Percentiles rank a stretch among this genome's conserved stretches.
These are phyloP conservation scores for Ploettnerulaceae sp. DNA, from an alignment of 2,329 filamentous ascomycete species.

Conservation along the genomic window DNA sequence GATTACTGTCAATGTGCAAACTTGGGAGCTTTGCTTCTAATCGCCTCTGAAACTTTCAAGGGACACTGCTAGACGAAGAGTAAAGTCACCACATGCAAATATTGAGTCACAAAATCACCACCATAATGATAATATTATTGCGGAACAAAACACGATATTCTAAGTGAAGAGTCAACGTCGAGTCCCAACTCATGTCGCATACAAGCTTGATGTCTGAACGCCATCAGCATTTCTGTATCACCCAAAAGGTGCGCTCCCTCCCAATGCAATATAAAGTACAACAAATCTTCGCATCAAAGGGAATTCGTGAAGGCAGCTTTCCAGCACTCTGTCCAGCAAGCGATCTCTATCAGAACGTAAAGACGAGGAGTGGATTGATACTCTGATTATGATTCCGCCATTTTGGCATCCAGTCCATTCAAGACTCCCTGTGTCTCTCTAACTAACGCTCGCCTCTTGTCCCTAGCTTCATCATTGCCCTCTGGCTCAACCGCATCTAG, in stretches of 20 bases:
- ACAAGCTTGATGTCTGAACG: background rate
- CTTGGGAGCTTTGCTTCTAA: no score
- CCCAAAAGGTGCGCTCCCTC: background rate
- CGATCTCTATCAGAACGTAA: no score
- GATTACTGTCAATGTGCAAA: no score
- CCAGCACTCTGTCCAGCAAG: background rate
- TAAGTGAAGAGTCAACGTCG: no score
- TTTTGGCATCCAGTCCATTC: conserved; percentile 52
- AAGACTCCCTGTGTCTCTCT: conserved; percentile 64
- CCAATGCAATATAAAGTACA: background rate
- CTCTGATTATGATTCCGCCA: conserved; percentile 1
- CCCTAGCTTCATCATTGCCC: conserved; percentile 59
- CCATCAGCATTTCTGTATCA: background rate
- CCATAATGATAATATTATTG: no score
- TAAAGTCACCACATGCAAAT: no score
- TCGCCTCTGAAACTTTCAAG: no score
- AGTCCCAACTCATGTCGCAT: no score
- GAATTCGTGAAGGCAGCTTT: background rate
- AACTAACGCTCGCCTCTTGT: conserved; percentile 67
- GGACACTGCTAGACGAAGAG: no score
- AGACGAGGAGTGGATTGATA: background rate
- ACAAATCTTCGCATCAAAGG: background rate
- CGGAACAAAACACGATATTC: no score
- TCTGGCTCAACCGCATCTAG: conserved; percentile 71
- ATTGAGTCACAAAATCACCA: no score